These are phyloP conservation scores for Aspergillus steynii DNA, from an alignment of 495 filamentous ascomycete species.

Conservation along the genomic window DNA sequence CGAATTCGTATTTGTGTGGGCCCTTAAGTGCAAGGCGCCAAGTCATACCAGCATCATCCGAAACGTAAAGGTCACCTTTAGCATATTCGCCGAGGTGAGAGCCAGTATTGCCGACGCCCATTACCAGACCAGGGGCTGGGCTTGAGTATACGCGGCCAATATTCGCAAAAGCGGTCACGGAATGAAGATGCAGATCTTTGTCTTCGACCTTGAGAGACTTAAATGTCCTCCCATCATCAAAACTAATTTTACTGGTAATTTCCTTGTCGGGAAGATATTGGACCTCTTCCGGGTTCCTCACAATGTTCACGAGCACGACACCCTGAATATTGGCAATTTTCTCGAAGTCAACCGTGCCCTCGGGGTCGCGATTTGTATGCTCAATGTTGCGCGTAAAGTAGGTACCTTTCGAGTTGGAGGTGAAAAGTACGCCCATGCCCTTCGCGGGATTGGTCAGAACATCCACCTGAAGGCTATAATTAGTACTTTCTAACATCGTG, in stretches of 20 bases:
- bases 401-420: constrained; percentile 94
- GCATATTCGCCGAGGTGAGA: constrained; percentile 62
- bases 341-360: constrained; percentile 86
- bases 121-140: constrained; percentile 85
- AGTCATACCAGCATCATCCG: constrained; percentile 84
- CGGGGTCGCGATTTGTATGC: constrained; percentile 77
- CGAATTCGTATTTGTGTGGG: constrained; percentile 95
- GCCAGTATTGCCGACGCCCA: constrained; percentile 90
- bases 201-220: constrained; percentile 60
- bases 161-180: constrained; percentile 77
- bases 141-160: constrained; percentile 89
- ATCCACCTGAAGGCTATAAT: constrained; percentile 96
- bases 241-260: constrained; percentile 77
- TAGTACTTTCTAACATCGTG: constrained; percentile 90
- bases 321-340: constrained; percentile 87
- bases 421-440: constrained; percentile 83
- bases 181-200: constrained; percentile 78
- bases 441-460: constrained; percentile 66
- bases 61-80: constrained; percentile 78
- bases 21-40: constrained; percentile 74
- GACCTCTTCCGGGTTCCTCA: constrained; percentile 81
- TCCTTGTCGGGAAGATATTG: constrained; percentile 60
- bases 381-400: constrained; percentile 90
- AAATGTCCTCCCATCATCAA: constrained; percentile 88
- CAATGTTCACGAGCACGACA: constrained; percentile 84